These are phyloP conservation scores for Plasmodium coatneyi DNA, from an alignment of 169 alveolate species.

Conservation along the genomic window DNA sequence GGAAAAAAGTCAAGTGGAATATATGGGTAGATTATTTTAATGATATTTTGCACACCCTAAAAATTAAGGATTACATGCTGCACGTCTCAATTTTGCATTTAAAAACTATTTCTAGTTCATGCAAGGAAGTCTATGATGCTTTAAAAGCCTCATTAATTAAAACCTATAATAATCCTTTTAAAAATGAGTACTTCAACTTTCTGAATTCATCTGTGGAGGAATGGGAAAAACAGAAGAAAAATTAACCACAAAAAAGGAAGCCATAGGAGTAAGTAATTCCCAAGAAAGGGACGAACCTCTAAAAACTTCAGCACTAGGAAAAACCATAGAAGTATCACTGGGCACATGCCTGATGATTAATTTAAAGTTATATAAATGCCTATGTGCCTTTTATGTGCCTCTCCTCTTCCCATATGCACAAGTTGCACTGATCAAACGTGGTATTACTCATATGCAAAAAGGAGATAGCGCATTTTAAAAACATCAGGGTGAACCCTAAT, in stretches of 20 bases:
- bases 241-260: background rate
- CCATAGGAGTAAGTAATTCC: background rate
- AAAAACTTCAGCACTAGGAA: background rate
- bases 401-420: background rate
- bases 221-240: background rate
- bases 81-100: slow-evolving; percentile 11
- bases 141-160: background rate
- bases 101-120: slow-evolving; percentile 1
- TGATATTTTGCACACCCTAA: slow-evolving; percentile 14
- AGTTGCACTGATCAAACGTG: background rate
- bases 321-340: background rate
- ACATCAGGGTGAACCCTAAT: background rate
- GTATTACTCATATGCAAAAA: background rate
- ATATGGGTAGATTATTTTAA: slow-evolving; percentile 26
- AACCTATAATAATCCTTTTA: background rate
- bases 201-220: background rate
- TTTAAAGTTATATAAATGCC: background rate
- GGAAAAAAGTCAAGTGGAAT: slow-evolving; percentile 12
- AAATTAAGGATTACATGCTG: slow-evolving; percentile 5
- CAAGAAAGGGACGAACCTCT: background rate
- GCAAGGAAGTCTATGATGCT: background rate
- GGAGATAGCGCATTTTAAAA: background rate
- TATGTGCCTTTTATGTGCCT: background rate
- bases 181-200: background rate
- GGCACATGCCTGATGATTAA: background rate